Evolutionary conservation across 352 stramenopile species (phyloP).

Genomic region (Phytophthora foliorum): DNA sequence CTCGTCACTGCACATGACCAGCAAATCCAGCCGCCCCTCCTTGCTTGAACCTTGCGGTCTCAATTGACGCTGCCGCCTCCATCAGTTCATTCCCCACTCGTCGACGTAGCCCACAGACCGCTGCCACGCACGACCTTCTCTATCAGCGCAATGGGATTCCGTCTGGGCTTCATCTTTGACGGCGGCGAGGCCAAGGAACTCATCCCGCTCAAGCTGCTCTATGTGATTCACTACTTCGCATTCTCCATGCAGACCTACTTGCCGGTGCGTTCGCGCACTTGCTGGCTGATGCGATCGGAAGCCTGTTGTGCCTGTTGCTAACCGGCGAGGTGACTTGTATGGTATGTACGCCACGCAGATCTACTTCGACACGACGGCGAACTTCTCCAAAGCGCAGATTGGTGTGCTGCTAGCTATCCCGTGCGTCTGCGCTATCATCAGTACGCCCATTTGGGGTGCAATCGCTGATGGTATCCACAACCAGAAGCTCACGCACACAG

Average conservation of each 20-base stretch:
- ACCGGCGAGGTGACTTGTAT: neutral
- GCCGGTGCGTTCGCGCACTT: constrained; percentile 40
- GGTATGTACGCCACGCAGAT: constrained; percentile 53
- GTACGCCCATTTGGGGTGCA: constrained; percentile 50
- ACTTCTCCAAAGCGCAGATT: constrained; percentile 69
- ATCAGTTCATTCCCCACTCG: constrained; percentile 29
- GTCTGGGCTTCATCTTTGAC: constrained; percentile 58
- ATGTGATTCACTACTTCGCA: constrained; percentile 70
- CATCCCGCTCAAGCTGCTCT: constrained; percentile 77
- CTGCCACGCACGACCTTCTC: constrained; percentile 6
- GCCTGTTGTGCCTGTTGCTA: neutral
- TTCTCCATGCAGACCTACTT: constrained; percentile 80
- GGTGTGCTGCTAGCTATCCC: constrained; percentile 50
- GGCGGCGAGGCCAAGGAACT: constrained; percentile 67
- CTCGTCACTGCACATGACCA: constrained; percentile 12
- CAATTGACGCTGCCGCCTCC: neutral
- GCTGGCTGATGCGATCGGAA: neutral
- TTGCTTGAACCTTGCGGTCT: constrained; percentile 14
- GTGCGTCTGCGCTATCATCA: constrained; percentile 57
- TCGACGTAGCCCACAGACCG: constrained; percentile 1
- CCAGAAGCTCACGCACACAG: constrained; percentile 50
- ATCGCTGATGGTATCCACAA: constrained; percentile 54
- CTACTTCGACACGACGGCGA: constrained; percentile 63
- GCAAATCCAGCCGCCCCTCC: constrained; percentile 8
- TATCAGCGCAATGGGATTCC: constrained; percentile 36